Conservation (phyloP, 2,329 filamentous ascomycete genomes). For the Plenodomus tracheiphilus region DNA sequence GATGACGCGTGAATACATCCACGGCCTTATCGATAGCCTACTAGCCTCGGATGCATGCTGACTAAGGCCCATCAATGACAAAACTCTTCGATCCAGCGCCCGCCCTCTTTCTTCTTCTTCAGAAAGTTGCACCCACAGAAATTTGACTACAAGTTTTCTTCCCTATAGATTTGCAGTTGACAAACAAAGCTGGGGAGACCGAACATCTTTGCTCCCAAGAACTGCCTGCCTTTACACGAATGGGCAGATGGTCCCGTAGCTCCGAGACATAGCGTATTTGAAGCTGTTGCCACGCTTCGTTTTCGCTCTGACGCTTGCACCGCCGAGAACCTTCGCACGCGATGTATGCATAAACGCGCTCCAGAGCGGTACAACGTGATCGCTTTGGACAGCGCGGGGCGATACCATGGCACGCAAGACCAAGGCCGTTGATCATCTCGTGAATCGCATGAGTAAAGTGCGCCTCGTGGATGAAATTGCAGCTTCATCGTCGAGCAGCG, state of each 20-base stretch:
- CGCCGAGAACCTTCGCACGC: slow-evolving; percentile 18
- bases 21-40: neutral
- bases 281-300: slow-evolving; percentile 11
- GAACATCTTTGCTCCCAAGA: slow-evolving; percentile 46
- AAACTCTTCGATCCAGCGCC: slow-evolving; percentile 19
- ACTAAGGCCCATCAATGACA: slow-evolving; percentile 8
- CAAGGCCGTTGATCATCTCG: slow-evolving; percentile 31
- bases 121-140: slow-evolving; percentile 49
- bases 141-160: slow-evolving; percentile 61
- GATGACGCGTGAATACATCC: too few relatives aligned
- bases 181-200: slow-evolving; percentile 54
- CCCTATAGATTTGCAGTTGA: slow-evolving; percentile 62
- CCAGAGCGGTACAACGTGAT: slow-evolving; percentile 36
- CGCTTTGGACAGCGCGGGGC: slow-evolving; percentile 27
- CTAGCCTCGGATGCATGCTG: neutral
- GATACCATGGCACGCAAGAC: slow-evolving; percentile 23
- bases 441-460: slow-evolving; percentile 29
- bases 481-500: slow-evolving; percentile 1
- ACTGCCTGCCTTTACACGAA: slow-evolving; percentile 32
- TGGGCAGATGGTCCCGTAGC: slow-evolving; percentile 44
- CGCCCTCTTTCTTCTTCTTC: slow-evolving; percentile 26
- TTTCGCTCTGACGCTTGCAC: too few relatives aligned
- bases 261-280: slow-evolving; percentile 32
- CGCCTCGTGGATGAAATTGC: slow-evolving; percentile 15
- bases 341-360: slow-evolving; percentile 49